Percentiles rank a stretch among this genome's conserved stretches.
These are phyloP conservation scores for Aspergillus brunneoviolaceus DNA, from an alignment of 2,329 filamentous ascomycete genomes.

Conservation along the genomic window DNA sequence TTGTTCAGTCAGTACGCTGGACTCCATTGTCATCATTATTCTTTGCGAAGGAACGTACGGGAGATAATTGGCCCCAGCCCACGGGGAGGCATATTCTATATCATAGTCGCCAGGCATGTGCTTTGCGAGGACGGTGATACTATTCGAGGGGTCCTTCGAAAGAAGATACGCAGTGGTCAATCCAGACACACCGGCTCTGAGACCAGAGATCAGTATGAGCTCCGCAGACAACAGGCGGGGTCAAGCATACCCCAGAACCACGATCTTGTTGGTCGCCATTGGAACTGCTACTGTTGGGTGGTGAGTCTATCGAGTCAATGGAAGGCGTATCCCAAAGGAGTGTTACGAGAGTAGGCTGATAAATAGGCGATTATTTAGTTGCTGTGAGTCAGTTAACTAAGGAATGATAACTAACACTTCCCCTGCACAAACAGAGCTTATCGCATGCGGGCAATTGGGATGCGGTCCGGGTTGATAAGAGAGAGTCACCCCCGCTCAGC, in stretches of 20 bases:
- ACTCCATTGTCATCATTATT: neutral
- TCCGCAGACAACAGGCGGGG: neutral
- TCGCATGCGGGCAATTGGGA: neutral
- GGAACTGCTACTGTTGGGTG: neutral
- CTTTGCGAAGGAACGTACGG: conserved; percentile 54
- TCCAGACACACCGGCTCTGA: conserved; percentile 64
- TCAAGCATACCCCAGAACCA: conserved; percentile 39
- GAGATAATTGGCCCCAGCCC: conserved; percentile 79
- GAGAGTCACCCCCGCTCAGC: neutral
- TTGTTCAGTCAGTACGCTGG: neutral
- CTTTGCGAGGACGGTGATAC: conserved; percentile 73
- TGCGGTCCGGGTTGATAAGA: neutral
- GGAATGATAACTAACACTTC: neutral
- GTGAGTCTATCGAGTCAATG: neutral
- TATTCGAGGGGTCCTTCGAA: conserved; percentile 55
- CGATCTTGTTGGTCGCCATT: conserved; percentile 39
- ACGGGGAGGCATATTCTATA: conserved; percentile 85
- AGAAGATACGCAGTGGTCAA: conserved; percentile 65
- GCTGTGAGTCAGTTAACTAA: neutral
- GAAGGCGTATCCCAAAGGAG: neutral
- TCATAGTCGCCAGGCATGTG: conserved; percentile 94
- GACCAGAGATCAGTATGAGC: conserved; percentile 9
- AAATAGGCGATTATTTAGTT: too few relatives aligned
- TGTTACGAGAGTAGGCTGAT: too few relatives aligned
- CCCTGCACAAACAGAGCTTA: neutral